Percentiles rank a stretch among this genome's conserved stretches.
phyloP scores from a whole-genome alignment of 495 filamentous ascomycete species.

The Aspergillus cristatus region DNA sequence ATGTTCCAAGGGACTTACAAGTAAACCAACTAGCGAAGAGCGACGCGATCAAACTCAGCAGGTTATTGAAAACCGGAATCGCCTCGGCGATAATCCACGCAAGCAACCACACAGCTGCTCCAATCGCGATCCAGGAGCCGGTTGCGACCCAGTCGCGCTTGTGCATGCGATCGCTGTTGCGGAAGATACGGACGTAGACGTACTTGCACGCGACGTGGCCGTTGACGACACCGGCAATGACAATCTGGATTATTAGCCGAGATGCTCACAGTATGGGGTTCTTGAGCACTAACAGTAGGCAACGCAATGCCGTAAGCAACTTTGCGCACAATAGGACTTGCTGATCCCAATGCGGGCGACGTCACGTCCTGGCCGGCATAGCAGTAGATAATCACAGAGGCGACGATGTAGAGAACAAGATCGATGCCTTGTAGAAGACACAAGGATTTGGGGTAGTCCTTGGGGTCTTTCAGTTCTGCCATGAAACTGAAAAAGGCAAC shows the following conservation, averaged over 20 bases:
- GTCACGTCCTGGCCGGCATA: constrained; percentile 58
- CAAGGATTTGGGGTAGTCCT: constrained; percentile 55
- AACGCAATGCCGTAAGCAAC: constrained; percentile 67
- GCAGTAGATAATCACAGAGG: constrained; percentile 58
- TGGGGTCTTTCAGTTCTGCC: constrained; percentile 60
- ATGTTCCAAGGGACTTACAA: constrained; percentile 12
- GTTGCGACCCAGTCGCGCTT: constrained; percentile 38
- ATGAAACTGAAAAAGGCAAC: constrained; percentile 67
- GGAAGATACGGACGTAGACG: constrained; percentile 53
- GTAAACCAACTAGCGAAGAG: constrained; percentile 34
- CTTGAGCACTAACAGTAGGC: too few relatives aligned
- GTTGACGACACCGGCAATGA: constrained; percentile 61
- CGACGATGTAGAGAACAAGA: constrained; percentile 56
- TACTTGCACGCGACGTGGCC: constrained; percentile 51
- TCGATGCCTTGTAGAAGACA: constrained; percentile 51
- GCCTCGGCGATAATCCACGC: constrained; percentile 62
- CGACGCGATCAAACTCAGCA: constrained; percentile 36
- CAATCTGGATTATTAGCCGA: constrained; percentile 19
- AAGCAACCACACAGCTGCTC: constrained; percentile 45
- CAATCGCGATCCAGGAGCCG: constrained; percentile 49
- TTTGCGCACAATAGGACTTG: constrained; percentile 52
- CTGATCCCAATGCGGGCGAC: constrained; percentile 60
- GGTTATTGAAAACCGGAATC: constrained; percentile 59
- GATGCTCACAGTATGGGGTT: too few relatives aligned
- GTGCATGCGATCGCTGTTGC: constrained; percentile 47